These are phyloP conservation scores for Aphanocladium album DNA, from an alignment of 2,329 filamentous ascomycete species.

Conservation along the genomic window DNA sequence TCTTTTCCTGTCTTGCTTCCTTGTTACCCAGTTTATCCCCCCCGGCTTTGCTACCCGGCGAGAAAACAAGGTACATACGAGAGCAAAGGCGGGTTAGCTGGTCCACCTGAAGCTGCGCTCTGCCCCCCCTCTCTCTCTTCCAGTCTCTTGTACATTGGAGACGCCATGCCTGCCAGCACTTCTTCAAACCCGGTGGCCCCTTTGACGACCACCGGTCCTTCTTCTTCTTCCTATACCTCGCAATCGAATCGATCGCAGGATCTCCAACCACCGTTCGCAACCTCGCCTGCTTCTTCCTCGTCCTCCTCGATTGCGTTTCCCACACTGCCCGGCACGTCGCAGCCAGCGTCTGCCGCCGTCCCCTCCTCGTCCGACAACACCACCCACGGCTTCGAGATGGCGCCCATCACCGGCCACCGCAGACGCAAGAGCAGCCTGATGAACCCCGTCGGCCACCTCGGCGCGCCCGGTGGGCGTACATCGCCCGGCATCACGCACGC, in stretches of 20 bases:
- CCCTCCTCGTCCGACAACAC: background rate
- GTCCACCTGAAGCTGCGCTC: background rate
- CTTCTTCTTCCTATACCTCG: background rate
- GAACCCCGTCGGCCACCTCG: conserved; percentile 29
- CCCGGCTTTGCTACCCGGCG: background rate
- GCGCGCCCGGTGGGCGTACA: conserved; percentile 23
- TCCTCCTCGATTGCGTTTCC: conserved; percentile 7
- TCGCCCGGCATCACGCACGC: conserved; percentile 16
- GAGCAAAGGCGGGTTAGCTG: background rate
- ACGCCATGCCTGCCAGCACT: conserved; percentile 2
- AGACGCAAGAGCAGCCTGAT: conserved; percentile 53
- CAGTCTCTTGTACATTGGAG: background rate
- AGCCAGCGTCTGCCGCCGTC: background rate
- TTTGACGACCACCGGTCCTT: background rate
- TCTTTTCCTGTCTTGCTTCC: background rate
- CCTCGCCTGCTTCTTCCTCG: background rate
- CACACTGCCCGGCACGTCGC: conserved; percentile 2
- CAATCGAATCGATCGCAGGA: background rate
- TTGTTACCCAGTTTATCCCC: conserved; percentile 3
- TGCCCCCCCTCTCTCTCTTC: background rate
- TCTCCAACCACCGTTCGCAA: background rate
- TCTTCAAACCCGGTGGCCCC: background rate
- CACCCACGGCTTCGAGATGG: conserved; percentile 48
- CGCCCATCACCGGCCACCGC: conserved; percentile 47
- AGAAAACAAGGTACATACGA: background rate